Base-by-base conservation (phyloP, 2,329 filamentous ascomycete genomes). In the Fusarium sp. region DNA sequence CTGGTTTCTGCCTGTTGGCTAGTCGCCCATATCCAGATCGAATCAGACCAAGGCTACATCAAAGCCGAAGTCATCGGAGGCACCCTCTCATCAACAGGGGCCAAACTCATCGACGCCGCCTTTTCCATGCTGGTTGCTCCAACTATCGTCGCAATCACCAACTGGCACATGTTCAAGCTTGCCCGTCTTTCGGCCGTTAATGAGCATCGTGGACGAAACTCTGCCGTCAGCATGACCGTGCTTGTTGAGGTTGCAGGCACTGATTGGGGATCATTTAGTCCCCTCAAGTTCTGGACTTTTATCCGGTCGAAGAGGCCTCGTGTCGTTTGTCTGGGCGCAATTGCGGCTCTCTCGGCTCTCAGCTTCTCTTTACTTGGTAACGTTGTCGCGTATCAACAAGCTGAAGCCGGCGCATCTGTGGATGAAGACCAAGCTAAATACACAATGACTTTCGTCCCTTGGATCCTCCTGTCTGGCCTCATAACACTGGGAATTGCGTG, bases 91-190 rank as follows among this genome's bases (percentile, higher is more conserved):
- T 51, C 64, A 0, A 70, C 67, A 2, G 17, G 17, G n/a, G 66
- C 67, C n/a, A 69, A 69, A 7, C 62, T 69, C 6, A 63, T 69
- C 2, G 66, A 69, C 13, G 66, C 57, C 1, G 49, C 62, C 10
- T 69, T 62, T 21, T 69, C 67, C 7, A 71, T 69, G 34, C 14
- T 70, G 4, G 43, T 69, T 19, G 59, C 59, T 2, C 67, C 59
- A 7, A 40, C 67, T 0, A 43, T 67, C 3, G 28, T 67, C 6
- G 62, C 57, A 2, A 10, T 70, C 3, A 34, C 53, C 22, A 69
- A 69, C 13, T 59, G 57, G 62, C 67, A 69, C 26, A 70, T 67
- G 17, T 69, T 70, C 21, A 70, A 67, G 22, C 62, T 70, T 19
- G 62, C 57, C 11, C 66, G 67, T 1, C 53, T 70, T 21, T 69